Evolutionary conservation across 139 green algal species (phyloP), one percentile per base, ranked within the genome.

Genomic region (Mychonastes homosphaera): DNA sequence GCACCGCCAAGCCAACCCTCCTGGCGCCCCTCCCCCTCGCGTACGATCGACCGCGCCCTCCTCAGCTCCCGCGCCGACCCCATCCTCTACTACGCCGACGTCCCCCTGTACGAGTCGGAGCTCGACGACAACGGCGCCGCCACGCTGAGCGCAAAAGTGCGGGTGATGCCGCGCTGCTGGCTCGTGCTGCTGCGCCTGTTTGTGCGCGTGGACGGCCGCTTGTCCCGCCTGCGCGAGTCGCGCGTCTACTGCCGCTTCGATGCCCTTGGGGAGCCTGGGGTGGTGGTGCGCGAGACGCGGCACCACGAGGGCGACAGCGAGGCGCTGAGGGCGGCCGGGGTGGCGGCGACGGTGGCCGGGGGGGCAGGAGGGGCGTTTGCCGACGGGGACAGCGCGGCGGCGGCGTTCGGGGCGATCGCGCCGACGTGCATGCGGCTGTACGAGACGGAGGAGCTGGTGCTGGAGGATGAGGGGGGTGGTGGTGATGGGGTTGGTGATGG

Each of bases 111-210:
- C 54, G 87, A 94, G 56, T 86, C 70, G 7, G 89, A 97, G 65
- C 79, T 97, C 58, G 88, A 97, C 62, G 89, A 97, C 73, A 86
- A 90, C 56, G 89, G 89, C n/a, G 67, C 79, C 4, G 76, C 67
- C 24, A 53, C 71, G n/a, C 30, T 79, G 32, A 60, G 46, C 2
- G 45, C 78, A 28, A 80, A 87, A 71, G 50, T 84, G 40, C 75
- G 78, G 7, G 75, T 82, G 6, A 87, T 95, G 87, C 85, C 85
- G 2, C 71, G 61, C 27, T 95, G 85, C 60, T 95, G 85, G 85
- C 88, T 87, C 64, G 79, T 94, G 59, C 72, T 95, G 62, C 53
- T 93, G 64, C 69, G 86, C 21, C 84, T 89, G 56, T 96, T 77
- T 65, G 59, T 96, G 34, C 65, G 87, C 8, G 85, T 96, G n/a